These are phyloP conservation scores for Lactarius hatsudake DNA, from an alignment of 768 basidiomycete genomes.

Conservation along the genomic window DNA sequence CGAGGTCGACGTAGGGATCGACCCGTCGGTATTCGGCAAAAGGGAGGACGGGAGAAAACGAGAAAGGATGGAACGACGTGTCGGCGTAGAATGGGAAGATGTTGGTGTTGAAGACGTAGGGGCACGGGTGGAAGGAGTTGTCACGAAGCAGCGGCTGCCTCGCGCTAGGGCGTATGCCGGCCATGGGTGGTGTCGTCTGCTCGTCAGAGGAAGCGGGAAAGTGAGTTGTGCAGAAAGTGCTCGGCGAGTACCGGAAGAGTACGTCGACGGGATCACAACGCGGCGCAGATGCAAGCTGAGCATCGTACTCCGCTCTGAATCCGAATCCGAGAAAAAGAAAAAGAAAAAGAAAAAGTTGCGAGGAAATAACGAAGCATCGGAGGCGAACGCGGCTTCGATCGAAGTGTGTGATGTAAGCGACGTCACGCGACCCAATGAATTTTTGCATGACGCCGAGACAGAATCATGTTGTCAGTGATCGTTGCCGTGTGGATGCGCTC, in stretches of 20 bases:
- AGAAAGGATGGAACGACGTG: constrained; percentile 16
- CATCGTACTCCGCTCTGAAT: background rate
- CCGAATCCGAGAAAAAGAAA: background rate
- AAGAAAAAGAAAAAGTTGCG: no score
- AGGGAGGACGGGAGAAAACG: constrained; percentile 18
- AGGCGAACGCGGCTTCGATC: no score
- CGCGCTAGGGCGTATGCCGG: background rate
- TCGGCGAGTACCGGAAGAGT: background rate
- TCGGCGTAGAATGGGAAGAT: background rate
- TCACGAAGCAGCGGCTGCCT: background rate
- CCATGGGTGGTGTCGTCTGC: background rate
- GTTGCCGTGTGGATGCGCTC: no score
- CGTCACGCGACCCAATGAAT: no score
- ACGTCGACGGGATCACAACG: background rate
- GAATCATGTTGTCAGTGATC: no score
- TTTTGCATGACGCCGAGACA: no score
- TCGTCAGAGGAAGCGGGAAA: background rate
- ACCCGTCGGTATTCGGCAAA: constrained; percentile 6
- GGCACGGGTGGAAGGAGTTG: background rate
- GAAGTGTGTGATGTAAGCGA: no score
- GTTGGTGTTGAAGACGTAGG: background rate
- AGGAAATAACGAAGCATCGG: no score
- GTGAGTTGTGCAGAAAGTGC: background rate
- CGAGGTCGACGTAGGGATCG: constrained; percentile 56
- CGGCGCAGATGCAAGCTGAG: constrained; percentile 3